Conservation (phyloP, 768 basidiomycete species). For the Vararia minispora region DNA sequence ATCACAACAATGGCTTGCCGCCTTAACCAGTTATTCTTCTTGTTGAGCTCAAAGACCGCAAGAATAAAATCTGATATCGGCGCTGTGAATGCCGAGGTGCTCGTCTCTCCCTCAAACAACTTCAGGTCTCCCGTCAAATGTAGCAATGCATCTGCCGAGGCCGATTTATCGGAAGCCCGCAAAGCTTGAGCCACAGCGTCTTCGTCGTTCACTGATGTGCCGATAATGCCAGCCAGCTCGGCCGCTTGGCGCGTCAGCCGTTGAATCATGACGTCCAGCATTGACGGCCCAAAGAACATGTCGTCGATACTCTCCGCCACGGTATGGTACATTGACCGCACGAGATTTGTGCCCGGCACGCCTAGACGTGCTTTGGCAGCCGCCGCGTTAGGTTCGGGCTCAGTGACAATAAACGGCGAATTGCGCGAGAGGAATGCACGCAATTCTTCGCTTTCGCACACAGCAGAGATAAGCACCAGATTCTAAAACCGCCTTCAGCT, state of each 20-base stretch:
- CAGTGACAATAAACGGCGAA: constrained; percentile 66
- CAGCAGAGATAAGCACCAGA: constrained; percentile 58
- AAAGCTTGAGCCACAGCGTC: constrained; percentile 76
- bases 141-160: constrained; percentile 58
- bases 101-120: constrained; percentile 80
- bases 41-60: constrained; percentile 90
- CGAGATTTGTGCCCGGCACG: constrained; percentile 65
- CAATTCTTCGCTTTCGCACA: constrained; percentile 76
- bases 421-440: constrained; percentile 81
- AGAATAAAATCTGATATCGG: constrained; percentile 92
- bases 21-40: constrained; percentile 93
- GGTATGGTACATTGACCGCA: constrained; percentile 81
- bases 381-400: constrained; percentile 21
- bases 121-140: constrained; percentile 70
- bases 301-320: constrained; percentile 95
- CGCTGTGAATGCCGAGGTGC: constrained; percentile 78
- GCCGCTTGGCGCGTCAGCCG: constrained; percentile 84
- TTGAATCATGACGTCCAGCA: constrained; percentile 92
- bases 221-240: constrained; percentile 77
- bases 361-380: constrained; percentile 30
- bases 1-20: constrained; percentile 95
- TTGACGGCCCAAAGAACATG: constrained; percentile 91
- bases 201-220: constrained; percentile 70
- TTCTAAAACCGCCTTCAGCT: constrained; percentile 33
- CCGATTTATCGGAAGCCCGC: constrained; percentile 53